Base-by-base conservation (phyloP, 2,329 filamentous ascomycete genomes). In the Oidium heveae region DNA sequence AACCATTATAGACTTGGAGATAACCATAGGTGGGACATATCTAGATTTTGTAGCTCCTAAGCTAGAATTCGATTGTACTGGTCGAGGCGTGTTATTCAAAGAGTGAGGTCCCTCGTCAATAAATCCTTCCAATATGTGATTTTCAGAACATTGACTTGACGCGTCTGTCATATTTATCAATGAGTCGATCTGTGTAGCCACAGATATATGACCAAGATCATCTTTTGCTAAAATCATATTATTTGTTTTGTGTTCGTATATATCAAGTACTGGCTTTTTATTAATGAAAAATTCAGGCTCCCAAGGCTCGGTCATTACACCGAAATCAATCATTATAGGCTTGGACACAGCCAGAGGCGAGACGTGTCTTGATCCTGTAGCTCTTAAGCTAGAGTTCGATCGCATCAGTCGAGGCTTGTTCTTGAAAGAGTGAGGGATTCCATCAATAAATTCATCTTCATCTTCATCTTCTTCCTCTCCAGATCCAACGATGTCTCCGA, bases 401-500 rank as follows among this genome's bases (percentile, higher is more conserved):
- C 73, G 75, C 46, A 67, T 61, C 18, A 59, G 66, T 50, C 64
- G 61, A 18, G 71, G 70, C 41, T 65, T 67, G 69, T 72, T 58
- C 10, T 50, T 56, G 46, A 71, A 71, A 39, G 71, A 70, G 58
- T 72, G 75, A 28, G 77, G 77, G 33, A 76, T 80, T 28, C 69
- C 73, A 18, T 71, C 71, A 32, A 68, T 63, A 56, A 68, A 71
- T 28, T 28, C 24, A 28, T 28, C 24, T 3, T 28, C 24, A 28
- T 28, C 24, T 3, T 28, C 24, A 3, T 28, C 36, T 39, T 12
- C 80, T 58, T 82, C 81, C 57, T 86, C 84, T 58, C 86, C 84
- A 60, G 83, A 82, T 59, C 64, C 71, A 55, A 79, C 78, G 57
- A 95, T 71, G 59, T 86, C 85, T 54, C 84, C 86, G 44, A 98